phyloP scores from a whole-genome alignment of 768 basidiomycete genomes.

The Leccinum rimulosum region DNA sequence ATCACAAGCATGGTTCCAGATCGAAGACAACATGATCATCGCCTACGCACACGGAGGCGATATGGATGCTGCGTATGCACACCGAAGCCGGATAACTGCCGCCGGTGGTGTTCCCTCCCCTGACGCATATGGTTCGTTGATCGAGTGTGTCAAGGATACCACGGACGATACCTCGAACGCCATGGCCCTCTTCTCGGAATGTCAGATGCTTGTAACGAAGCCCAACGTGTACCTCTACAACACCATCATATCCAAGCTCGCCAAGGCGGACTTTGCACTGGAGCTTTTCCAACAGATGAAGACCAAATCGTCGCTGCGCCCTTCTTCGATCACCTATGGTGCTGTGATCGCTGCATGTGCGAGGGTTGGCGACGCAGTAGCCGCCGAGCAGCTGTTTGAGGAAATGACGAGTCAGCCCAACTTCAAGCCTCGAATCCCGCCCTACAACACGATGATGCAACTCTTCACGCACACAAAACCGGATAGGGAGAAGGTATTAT shows the following conservation, averaged over 20 bases:
- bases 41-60: conserved; percentile 81
- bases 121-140: conserved; percentile 90
- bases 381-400: conserved; percentile 78
- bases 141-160: conserved; percentile 85
- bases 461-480: conserved; percentile 90
- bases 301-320: conserved; percentile 45
- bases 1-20: conserved; percentile 60
- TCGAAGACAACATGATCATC: conserved; percentile 91
- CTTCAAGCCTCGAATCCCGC: conserved; percentile 88
- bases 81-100: conserved; percentile 74
- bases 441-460: conserved; percentile 99
- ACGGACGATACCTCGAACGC: conserved; percentile 94
- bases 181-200: conserved; percentile 78
- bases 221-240: conserved; percentile 93
- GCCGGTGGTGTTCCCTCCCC: conserved; percentile 77
- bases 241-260: conserved; percentile 94
- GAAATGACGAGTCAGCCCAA: conserved; percentile 76
- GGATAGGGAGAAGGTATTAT: conserved; percentile 70
- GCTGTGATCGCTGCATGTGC: conserved; percentile 93
- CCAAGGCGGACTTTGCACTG: conserved; percentile 85
- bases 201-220: conserved; percentile 59
- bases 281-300: conserved; percentile 90
- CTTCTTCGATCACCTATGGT: conserved; percentile 91
- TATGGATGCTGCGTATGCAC: conserved; percentile 74
- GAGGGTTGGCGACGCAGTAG: conserved; percentile 81